These are phyloP conservation scores for Leishmania mexicana DNA, from an alignment of 208 protist genomes.

Conservation along the genomic window DNA sequence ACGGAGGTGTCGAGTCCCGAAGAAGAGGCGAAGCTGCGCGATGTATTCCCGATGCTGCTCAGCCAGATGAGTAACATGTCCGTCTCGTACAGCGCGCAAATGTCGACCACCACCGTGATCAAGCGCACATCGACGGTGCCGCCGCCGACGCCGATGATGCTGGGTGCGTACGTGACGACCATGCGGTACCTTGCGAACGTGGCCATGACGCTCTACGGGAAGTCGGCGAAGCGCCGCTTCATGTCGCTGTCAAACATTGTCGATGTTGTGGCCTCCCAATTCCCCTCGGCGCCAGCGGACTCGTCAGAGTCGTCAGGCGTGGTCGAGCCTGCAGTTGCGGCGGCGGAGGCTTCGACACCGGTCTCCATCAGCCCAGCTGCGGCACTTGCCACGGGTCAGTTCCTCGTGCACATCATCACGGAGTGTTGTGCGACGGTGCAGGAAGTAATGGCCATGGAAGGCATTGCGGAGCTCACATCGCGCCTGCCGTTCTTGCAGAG, in stretches of 20 bases:
- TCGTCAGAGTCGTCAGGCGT: neutral
- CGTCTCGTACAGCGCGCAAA: constrained; percentile 26
- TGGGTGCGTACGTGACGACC: constrained; percentile 50
- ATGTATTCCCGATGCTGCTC: constrained; percentile 59
- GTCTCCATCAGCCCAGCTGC: constrained; percentile 27
- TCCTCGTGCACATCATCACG: constrained; percentile 34
- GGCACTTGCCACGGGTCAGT: constrained; percentile 33
- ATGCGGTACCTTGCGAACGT: constrained; percentile 31
- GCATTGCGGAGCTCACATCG: constrained; percentile 52
- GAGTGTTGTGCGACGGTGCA: constrained; percentile 32
- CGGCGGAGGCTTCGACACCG: neutral
- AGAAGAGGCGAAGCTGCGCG: constrained; percentile 40
- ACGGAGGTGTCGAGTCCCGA: constrained; percentile 33
- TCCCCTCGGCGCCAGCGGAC: constrained; percentile 16
- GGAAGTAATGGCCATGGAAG: constrained; percentile 71
- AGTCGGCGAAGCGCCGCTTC: constrained; percentile 27
- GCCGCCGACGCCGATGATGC: constrained; percentile 38
- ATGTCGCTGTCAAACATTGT: constrained; percentile 39
- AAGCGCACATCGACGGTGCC: constrained; percentile 36
- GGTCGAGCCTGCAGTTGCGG: neutral
- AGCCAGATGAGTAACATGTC: constrained; percentile 42
- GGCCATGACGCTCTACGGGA: constrained; percentile 26
- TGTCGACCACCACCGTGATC: constrained; percentile 25
- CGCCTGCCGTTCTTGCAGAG: constrained; percentile 67
- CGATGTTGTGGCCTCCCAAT: constrained; percentile 36